Conservation (phyloP, 352 stramenopile species). For the Pythium apleroticum region DNA sequence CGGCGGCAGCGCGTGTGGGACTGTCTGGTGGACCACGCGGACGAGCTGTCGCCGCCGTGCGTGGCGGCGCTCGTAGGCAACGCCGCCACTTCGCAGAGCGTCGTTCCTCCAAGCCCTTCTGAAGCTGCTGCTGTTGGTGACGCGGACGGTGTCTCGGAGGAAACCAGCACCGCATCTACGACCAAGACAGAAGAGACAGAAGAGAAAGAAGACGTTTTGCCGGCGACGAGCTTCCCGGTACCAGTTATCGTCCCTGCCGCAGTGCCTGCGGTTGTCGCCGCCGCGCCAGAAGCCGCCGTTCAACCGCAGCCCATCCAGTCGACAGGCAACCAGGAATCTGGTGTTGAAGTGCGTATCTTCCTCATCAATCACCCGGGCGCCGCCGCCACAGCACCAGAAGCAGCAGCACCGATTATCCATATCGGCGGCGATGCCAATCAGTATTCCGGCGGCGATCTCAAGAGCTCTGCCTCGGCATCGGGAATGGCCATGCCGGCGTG, state of each 20-base stretch:
- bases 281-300: neutral
- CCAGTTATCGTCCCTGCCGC: neutral
- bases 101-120: conserved; percentile 9
- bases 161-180: neutral
- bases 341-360: conserved; percentile 28
- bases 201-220: neutral
- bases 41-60: conserved; percentile 54
- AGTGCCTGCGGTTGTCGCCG: neutral
- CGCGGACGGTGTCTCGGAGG: neutral
- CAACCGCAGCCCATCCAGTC: conserved; percentile 11
- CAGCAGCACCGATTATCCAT: conserved; percentile 13
- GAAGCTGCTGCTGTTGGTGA: neutral
- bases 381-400: neutral
- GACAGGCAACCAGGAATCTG: conserved; percentile 10
- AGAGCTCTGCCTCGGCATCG: conserved; percentile 20
- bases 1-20: conserved; percentile 43
- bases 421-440: conserved; percentile 24
- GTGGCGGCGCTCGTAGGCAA: conserved; percentile 42
- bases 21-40: conserved; percentile 54
- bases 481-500: conserved; percentile 37
- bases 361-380: conserved; percentile 25
- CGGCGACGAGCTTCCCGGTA: neutral
- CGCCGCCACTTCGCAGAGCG: conserved; percentile 20
- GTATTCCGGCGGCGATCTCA: conserved; percentile 20
- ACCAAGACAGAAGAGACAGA: neutral